A percentile compares a stretch with the other conserved stretches of the same genome.
Evolutionary conservation across 257 asterid species (phyloP).

Genomic region (Schizonepeta tenuifolia): DNA sequence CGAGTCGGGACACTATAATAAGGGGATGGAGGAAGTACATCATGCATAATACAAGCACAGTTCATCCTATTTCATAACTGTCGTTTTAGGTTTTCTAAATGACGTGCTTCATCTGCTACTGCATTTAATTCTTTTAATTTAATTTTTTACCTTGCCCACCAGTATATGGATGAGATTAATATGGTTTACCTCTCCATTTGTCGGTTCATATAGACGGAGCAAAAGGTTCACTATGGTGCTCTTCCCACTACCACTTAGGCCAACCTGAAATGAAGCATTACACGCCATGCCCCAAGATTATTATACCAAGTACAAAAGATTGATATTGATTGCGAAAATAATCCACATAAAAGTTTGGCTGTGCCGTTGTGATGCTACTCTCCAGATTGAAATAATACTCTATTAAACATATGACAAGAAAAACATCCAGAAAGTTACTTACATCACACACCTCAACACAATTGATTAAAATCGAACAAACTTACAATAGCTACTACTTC

Average conservation of each 20-base stretch:
- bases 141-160: neutral
- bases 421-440: constrained; percentile 1
- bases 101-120: constrained; percentile 8
- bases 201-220: constrained; percentile 95
- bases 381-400: constrained; percentile 21
- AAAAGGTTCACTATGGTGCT: constrained; percentile 91
- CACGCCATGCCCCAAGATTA: constrained; percentile 13
- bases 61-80: neutral
- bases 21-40: neutral
- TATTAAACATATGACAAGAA: constrained; percentile 14
- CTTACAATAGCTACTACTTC: constrained; percentile 96
- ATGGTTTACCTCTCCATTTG: constrained; percentile 77
- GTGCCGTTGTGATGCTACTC: neutral
- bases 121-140: neutral
- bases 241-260: constrained; percentile 99
- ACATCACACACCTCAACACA: constrained; percentile 4
- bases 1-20: no score
- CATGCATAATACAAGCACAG: neutral
- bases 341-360: constrained; percentile 10
- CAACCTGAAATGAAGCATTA: constrained; percentile 58
- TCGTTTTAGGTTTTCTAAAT: constrained; percentile 7
- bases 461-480: constrained; percentile 9
- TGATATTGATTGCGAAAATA: constrained; percentile 20
- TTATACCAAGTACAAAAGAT: neutral
- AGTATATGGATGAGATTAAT: constrained; percentile 15